A percentile compares a stretch with the other conserved stretches of the same genome.
phyloP scores from a whole-genome alignment of 2,329 filamentous ascomycete genomes.

The Chrysosporium keratinophilum region DNA sequence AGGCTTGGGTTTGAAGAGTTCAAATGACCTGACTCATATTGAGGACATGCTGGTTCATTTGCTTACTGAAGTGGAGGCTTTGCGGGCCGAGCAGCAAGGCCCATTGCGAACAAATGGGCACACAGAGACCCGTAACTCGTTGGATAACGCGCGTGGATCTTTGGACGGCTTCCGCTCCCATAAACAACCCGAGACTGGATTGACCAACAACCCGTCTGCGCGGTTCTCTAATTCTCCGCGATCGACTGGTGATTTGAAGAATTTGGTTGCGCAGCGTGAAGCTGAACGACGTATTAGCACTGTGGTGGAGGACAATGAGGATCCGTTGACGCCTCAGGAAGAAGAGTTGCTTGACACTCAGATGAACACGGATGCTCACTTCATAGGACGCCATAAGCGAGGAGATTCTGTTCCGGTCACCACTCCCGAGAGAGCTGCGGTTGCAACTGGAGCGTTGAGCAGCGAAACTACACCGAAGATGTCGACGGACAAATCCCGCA shows the following conservation, averaged over 20 bases:
- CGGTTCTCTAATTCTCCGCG: conserved; percentile 53
- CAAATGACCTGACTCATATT: conserved; percentile 77
- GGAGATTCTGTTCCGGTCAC: conserved; percentile 36
- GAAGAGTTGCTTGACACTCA: conserved; percentile 44
- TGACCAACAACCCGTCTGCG: conserved; percentile 59
- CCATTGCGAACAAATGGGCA: conserved; percentile 22
- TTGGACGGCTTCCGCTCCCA: conserved; percentile 27
- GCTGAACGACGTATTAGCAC: conserved; percentile 81
- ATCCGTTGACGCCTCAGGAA: conserved; percentile 40
- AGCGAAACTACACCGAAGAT: conserved; percentile 65
- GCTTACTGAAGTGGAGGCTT: conserved; percentile 77
- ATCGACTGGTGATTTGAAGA: conserved; percentile 20
- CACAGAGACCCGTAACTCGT: conserved; percentile 51
- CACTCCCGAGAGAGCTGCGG: conserved; percentile 37
- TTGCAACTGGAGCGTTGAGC: conserved; percentile 45
- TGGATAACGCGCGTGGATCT: conserved; percentile 44
- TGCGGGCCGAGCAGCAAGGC: conserved; percentile 51
- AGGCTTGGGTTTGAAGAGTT: conserved; percentile 75
- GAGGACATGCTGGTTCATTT: conserved; percentile 88
- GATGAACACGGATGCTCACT: conserved; percentile 49
- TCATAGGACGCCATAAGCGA: conserved; percentile 35
- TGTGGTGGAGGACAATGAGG: conserved; percentile 77
- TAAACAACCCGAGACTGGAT: conserved; percentile 58
- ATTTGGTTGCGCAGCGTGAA: conserved; percentile 7
- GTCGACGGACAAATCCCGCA: conserved; percentile 61